phyloP scores from a whole-genome alignment of 305 asterid genomes.

The Solanum hybrid region DNA sequence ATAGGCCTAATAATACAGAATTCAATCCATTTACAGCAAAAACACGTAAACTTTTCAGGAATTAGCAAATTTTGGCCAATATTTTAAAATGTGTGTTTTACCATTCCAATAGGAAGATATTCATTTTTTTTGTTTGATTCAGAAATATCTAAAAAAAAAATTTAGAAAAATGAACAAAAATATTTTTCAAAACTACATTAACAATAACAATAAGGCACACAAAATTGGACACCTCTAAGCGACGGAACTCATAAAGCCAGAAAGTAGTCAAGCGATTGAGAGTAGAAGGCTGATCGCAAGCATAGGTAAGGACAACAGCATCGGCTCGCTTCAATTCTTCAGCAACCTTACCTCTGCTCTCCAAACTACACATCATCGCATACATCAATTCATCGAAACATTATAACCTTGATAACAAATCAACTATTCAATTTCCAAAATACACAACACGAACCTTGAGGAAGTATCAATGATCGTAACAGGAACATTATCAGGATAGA shows the following conservation, averaged over 20 bases:
- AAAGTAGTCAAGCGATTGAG: conserved; percentile 76
- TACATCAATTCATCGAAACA: background rate
- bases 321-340: conserved; percentile 97
- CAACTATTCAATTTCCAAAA: background rate
- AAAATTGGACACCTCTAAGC: conserved; percentile 48
- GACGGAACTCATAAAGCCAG: conserved; percentile 94
- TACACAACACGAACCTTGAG: conserved; percentile 42
- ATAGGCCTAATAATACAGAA: background rate
- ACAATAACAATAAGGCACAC: background rate
- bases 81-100: background rate
- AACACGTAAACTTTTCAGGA: background rate
- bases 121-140: background rate
- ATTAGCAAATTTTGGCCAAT: background rate
- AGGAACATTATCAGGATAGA: conserved; percentile 78
- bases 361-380: conserved; percentile 52
- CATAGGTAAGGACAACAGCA: conserved; percentile 85
- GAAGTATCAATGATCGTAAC: conserved; percentile 81
- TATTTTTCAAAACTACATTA: too few species aligned
- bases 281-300: conserved; percentile 87
- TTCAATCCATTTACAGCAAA: background rate
- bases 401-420: background rate
- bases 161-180: background rate
- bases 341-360: conserved; percentile 76
- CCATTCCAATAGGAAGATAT: background rate
- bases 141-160: background rate